Conservation (phyloP, 2,329 filamentous ascomycete species). For the Colletotrichum cereale region DNA sequence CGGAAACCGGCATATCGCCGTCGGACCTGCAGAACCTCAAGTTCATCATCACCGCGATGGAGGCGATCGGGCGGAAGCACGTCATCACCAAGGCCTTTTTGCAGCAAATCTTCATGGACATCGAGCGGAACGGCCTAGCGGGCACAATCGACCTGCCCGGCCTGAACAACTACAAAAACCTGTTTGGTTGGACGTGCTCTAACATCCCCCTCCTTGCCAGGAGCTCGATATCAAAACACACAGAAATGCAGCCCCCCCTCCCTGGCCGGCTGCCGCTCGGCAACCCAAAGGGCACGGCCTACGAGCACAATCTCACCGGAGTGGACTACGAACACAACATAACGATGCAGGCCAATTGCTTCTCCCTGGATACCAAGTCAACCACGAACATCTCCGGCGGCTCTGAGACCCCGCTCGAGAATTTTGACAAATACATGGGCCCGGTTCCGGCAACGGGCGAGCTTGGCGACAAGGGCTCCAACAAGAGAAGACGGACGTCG, state of each 20-base stretch:
- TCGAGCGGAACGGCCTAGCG: slow-evolving; percentile 67
- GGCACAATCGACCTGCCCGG: slow-evolving; percentile 52
- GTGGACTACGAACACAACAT: slow-evolving; percentile 18
- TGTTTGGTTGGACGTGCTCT: slow-evolving; percentile 48
- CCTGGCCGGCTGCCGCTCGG: slow-evolving; percentile 59
- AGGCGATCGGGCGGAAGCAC: slow-evolving; percentile 79
- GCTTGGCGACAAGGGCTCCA: slow-evolving; percentile 15
- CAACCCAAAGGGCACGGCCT: slow-evolving; percentile 35
- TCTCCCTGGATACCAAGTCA: neutral
- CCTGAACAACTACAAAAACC: slow-evolving; percentile 49
- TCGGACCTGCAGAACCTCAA: slow-evolving; percentile 68
- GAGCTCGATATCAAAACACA: slow-evolving; percentile 57
- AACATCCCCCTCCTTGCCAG: slow-evolving; percentile 64
- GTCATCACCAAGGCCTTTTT: slow-evolving; percentile 85
- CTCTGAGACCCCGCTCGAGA: neutral
- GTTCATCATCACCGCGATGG: slow-evolving; percentile 83
- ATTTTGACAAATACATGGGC: neutral
- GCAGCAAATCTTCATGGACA: slow-evolving; percentile 86
- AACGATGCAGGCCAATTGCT: neutral
- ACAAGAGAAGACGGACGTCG: slow-evolving; percentile 43
- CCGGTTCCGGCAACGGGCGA: neutral
- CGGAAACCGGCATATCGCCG: slow-evolving; percentile 68
- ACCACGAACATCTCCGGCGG: neutral
- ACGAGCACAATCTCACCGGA: slow-evolving; percentile 2
- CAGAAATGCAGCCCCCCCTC: slow-evolving; percentile 55